Percentiles rank a stretch among this genome's conserved stretches.
Evolutionary conservation across 2,329 filamentous ascomycete genomes (phyloP).

Genomic region (Claviceps digitariae): DNA sequence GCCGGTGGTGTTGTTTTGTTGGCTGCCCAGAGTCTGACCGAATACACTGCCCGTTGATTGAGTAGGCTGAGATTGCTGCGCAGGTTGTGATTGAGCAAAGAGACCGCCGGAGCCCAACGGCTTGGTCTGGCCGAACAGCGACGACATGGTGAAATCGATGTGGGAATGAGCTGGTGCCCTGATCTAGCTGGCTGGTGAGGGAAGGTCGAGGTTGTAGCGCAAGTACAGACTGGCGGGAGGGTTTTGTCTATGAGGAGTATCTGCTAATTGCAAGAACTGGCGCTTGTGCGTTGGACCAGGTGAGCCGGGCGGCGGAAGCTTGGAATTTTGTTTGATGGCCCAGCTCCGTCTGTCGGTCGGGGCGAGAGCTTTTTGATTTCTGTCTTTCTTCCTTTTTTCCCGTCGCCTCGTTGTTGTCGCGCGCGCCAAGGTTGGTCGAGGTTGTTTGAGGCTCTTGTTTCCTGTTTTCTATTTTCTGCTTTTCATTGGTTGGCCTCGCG

Average conservation of each 20-base stretch:
- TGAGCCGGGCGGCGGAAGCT: not conserved
- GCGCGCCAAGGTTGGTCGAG: slow-evolving; percentile 1
- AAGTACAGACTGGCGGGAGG: not conserved
- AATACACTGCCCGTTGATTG: slow-evolving; percentile 16
- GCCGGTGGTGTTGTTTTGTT: slow-evolving; percentile 23
- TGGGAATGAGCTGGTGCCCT: not conserved
- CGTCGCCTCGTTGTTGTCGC: not conserved
- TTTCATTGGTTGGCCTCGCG: not conserved
- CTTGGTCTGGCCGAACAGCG: slow-evolving; percentile 28
- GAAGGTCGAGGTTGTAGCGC: not conserved
- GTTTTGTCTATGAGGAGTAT: not conserved
- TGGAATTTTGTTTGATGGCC: not conserved
- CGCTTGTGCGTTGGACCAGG: not conserved
- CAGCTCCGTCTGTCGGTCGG: not conserved
- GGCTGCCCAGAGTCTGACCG: slow-evolving; percentile 19
- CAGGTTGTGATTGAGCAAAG: slow-evolving; percentile 25
- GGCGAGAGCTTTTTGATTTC: slow-evolving; percentile 1
- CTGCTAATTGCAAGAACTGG: too few relatives aligned
- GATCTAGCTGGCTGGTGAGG: slow-evolving; percentile 2
- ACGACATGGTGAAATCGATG: slow-evolving; percentile 16
- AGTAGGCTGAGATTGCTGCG: slow-evolving; percentile 17
- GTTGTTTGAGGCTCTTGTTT: not conserved
- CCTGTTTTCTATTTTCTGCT: not conserved
- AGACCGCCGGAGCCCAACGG: slow-evolving; percentile 18
- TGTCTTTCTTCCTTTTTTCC: too few relatives aligned